Base-by-base conservation (phyloP, 371 early-diverging fungal species). In the Apophysomyces variabilis region DNA sequence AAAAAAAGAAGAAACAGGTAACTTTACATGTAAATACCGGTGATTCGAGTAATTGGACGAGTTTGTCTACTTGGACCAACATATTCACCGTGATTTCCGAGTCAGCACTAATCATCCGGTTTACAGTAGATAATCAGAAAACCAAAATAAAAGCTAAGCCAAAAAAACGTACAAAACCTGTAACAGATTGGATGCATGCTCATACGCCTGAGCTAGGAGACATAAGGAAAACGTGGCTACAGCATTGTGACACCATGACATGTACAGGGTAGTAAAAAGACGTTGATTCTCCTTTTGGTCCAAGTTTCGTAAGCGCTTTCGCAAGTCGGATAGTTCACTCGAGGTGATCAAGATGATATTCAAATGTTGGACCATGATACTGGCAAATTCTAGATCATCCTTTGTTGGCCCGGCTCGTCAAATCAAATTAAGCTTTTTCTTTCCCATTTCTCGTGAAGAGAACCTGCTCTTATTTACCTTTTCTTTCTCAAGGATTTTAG, bases 191-290 rank as follows among this genome's bases (percentile, higher is more conserved):
- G 90, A 79, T 0, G 92, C 93, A 67, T 93, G 93, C 65, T 94
- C 95, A 73, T 97, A 97, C 38, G 92, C 91, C 75, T 95, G 95
- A 6, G 96, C 91, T 46, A 96, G 78, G 32, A 97, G 80, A 60
- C 96, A 96, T 7, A 97, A 83, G 1, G 93, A 89, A 67, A 97
- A 91, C 0, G 93, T 86, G 0, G 96, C 87, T 1, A 96, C 93
- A 5, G 96, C 89, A 71, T 92, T 94, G 77, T 96, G 95, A 65
- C 92, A 93, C 97, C 97, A 97, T 4, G 93, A 90, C 47, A 88
- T 83, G 75, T 95, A 96, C 12, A 97, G 77, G 3, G 86, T 77
- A 26, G 83, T 82, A 66, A 96, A 97, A 5, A 97, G 73, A 18
- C 71, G 77, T 70, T 92, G 91, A 37, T 88, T 85, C 61, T 87